Base-by-base conservation (phyloP, 2,329 filamentous ascomycete species). In the Madurella fahalii region DNA sequence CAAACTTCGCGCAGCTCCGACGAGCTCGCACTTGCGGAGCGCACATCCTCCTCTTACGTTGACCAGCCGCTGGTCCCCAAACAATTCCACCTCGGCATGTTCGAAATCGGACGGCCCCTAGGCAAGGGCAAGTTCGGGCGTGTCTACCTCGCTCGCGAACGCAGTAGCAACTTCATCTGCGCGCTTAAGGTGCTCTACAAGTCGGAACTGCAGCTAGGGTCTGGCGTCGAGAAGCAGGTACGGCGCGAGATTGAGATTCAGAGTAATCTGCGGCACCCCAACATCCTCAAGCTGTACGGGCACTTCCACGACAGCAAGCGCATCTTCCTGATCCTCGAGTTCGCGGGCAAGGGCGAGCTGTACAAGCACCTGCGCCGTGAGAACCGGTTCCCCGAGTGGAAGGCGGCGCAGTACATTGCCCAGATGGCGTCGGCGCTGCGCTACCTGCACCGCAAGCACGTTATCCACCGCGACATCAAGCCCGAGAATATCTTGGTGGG, bases 391-490 rank as follows among this genome's bases (percentile, higher is more conserved):
- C 86, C 88, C 3, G 90, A 95, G 70, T 89, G 86, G 83, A 90
- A 90, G 71, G 89, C 90, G 9, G 89, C 89, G 25, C 87, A 91
- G 73, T 95, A 93, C 71, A 84, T 94, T 59, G 89, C 89, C 2
- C 90, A 95, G 72, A 94, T 94, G 89, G 88, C 89, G n/a, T 87
- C 87, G 43, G 91, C 91, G 0, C 76, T 96, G 64, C 86, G 86
- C 63, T 97, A 96, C 68, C 81, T 96, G 44, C 92, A 96, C 77
- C 90, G 90, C 70, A 97, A 97, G 77, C 91, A 96, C 71, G 89
- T 97, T 63, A 97, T 97, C 76, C 93, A 97, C 73, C 83, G 92
- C 56, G 92, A 97, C 66, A 97, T 97, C 75, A 97, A 97, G 77
- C 92, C 92, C 2, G 92, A 97, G 74, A 97, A 97, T 67, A 97